Base-by-base conservation (phyloP, 2,329 filamentous ascomycete species). In the Aspergillus novofumigatus region DNA sequence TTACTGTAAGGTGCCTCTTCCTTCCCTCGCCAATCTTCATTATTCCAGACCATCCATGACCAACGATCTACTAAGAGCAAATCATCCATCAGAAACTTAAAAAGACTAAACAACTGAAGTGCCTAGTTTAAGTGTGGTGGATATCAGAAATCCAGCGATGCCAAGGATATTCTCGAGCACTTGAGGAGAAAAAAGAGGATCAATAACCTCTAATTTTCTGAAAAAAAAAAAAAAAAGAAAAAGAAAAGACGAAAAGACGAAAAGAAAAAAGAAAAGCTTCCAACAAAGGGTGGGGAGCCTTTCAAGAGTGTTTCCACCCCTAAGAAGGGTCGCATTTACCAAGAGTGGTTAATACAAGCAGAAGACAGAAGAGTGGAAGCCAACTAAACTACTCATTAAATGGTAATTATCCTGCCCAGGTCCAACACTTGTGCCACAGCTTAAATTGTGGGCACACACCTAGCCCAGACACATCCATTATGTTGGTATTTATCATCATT, bases 1-100 rank as follows among this genome's bases (percentile, higher is more conserved):
- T 56, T 56, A 54, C 57, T 56, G 54, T 61, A 56, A 20, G 48
- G 56, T 60, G 61, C 58, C 60, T 60, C 58, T 61, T 64, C 56
- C 60, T 64, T 59, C 59, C 56, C 59, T 57, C 55, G 59, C 59
- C 59, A 64, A 61, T 61, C 57, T 64, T 63, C 58, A 59, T 61
- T 56, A 58, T 60, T 63, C 59, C 59, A 63, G 51, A 53, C 60
- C 58, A 58, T 60, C 61, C 57, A 57, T 47, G 44, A 49, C 47
- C 6, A 23, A 26, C 49, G 25, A 50, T 50, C 49, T 51, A 25
- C 11, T 28, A 4, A 49, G 23, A 49, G 47, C 26, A 23, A 29
- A 35, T 26, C 23, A n/a, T 50, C 49, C 35, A 38, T 32, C 49
- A 17, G 7, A 56, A 62, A 62, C 59, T 54, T 57, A 59, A 63